phyloP scores from a whole-genome alignment of 306 rosid species.

The Senna tora region DNA sequence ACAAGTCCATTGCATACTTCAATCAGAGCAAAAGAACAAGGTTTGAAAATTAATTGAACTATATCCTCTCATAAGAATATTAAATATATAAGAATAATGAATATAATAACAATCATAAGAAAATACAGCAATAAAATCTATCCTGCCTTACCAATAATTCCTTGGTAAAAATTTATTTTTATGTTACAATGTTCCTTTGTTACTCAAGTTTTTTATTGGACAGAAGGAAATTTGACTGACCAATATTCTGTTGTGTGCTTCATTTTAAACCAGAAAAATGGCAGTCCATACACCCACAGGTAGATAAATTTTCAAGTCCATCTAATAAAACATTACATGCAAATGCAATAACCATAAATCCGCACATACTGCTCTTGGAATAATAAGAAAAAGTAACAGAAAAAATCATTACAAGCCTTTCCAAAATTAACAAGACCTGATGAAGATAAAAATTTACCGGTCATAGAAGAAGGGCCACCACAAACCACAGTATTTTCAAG shows the following conservation, averaged over 20 bases:
- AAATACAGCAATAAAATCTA: background rate
- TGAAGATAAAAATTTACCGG: conserved; percentile 51
- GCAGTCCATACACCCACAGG: background rate
- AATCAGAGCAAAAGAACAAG: background rate
- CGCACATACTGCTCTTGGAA: background rate
- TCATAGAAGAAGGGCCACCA: conserved; percentile 87
- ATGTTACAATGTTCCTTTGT: too few relatives aligned
- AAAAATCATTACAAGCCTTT: conserved; percentile 28
- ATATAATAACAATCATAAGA: background rate
- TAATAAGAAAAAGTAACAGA: conserved; percentile 12
- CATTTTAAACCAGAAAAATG: conserved; percentile 27
- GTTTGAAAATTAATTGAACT: background rate
- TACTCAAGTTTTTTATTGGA: too few relatives aligned
- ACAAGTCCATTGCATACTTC: background rate
- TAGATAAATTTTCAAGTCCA: conserved; percentile 1
- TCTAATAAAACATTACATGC: conserved; percentile 15
- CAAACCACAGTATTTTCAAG: conserved; percentile 92
- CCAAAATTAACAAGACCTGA: conserved; percentile 8
- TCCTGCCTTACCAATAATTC: background rate
- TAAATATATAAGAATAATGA: background rate
- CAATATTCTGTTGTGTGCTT: conserved; percentile 16
- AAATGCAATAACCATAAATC: conserved; percentile 24
- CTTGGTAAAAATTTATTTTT: too few relatives aligned
- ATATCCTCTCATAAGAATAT: background rate
- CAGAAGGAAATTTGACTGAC: background rate